These are phyloP conservation scores for Talaromyces sp. DNA, from an alignment of 2,329 filamentous ascomycete species.

Conservation along the genomic window DNA sequence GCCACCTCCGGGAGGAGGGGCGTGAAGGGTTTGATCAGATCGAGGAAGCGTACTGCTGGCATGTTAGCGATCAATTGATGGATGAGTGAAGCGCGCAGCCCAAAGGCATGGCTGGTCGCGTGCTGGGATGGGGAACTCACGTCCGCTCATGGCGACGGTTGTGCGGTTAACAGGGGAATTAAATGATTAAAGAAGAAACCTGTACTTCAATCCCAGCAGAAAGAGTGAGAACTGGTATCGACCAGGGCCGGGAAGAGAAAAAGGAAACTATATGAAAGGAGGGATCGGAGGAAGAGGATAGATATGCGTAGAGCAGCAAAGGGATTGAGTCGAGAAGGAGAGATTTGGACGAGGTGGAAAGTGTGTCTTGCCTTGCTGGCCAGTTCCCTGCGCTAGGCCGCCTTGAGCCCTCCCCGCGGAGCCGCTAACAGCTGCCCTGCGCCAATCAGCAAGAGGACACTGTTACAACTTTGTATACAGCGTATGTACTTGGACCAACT, in stretches of 20 bases:
- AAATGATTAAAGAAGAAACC: constrained; percentile 25
- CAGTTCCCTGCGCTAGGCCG: constrained; percentile 21
- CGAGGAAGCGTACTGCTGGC: constrained; percentile 86
- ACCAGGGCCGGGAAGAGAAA: constrained; percentile 25
- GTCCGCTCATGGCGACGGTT: constrained; percentile 56
- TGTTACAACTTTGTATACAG: too few species aligned
- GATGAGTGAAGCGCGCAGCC: not conserved
- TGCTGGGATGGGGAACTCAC: constrained; percentile 44
- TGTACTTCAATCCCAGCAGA: constrained; percentile 33
- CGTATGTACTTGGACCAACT: too few species aligned
- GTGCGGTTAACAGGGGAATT: constrained; percentile 28
- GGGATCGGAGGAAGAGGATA: constrained; percentile 9
- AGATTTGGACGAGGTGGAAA: constrained; percentile 9
- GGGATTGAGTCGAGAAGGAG: constrained; percentile 1
- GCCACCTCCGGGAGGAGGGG: constrained; percentile 99
- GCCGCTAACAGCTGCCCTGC: not conserved
- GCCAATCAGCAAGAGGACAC: constrained; percentile 18
- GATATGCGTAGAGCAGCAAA: not conserved
- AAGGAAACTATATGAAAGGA: constrained; percentile 20
- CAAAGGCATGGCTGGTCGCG: constrained; percentile 25
- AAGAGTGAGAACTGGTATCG: constrained; percentile 29
- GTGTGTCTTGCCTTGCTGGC: constrained; percentile 29
- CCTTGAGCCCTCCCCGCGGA: constrained; percentile 12
- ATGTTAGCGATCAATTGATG: constrained; percentile 26
- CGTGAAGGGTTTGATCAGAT: constrained; percentile 99